These are phyloP conservation scores for Pythium sp. DNA, from an alignment of 352 stramenopile genomes.

Conservation along the genomic window DNA sequence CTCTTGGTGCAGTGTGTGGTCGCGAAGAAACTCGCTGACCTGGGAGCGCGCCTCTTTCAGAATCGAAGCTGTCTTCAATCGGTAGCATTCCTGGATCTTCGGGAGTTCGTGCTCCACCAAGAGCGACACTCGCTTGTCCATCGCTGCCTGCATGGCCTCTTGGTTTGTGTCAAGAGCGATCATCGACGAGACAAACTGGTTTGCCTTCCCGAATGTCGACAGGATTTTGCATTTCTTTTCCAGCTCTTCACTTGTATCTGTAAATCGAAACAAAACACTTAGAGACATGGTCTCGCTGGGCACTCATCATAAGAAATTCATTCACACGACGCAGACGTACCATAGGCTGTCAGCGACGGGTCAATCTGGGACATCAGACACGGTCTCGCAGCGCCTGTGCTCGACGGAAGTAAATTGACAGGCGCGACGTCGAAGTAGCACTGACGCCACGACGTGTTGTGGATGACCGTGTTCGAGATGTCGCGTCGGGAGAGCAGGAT, in stretches of 20 bases:
- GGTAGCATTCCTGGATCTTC: conserved; percentile 45
- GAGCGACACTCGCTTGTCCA: conserved; percentile 41
- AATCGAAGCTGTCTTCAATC: conserved; percentile 46
- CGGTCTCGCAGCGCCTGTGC: conserved; percentile 10
- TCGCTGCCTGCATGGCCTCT: conserved; percentile 34
- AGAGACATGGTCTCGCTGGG: not conserved
- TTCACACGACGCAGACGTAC: conserved; percentile 18
- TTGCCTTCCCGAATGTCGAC: conserved; percentile 41
- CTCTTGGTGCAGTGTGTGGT: conserved; percentile 15
- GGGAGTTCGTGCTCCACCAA: conserved; percentile 45
- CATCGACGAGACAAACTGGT: conserved; percentile 25
- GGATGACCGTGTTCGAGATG: conserved; percentile 40
- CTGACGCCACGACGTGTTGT: conserved; percentile 42
- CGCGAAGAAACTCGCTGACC: conserved; percentile 26
- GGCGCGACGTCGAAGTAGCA: conserved; percentile 37
- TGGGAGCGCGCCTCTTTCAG: conserved; percentile 39
- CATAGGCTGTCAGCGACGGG: conserved; percentile 34
- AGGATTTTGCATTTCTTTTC: conserved; percentile 47
- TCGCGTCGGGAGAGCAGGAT: conserved; percentile 28
- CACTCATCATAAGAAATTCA: not conserved
- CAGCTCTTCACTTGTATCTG: conserved; percentile 46
- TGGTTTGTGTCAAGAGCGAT: conserved; percentile 13
- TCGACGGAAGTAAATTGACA: conserved; percentile 30
- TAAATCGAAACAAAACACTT: not conserved
- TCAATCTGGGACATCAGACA: conserved; percentile 30